These are phyloP conservation scores for Vararia minispora DNA, from an alignment of 768 basidiomycete genomes.

Conservation along the genomic window DNA sequence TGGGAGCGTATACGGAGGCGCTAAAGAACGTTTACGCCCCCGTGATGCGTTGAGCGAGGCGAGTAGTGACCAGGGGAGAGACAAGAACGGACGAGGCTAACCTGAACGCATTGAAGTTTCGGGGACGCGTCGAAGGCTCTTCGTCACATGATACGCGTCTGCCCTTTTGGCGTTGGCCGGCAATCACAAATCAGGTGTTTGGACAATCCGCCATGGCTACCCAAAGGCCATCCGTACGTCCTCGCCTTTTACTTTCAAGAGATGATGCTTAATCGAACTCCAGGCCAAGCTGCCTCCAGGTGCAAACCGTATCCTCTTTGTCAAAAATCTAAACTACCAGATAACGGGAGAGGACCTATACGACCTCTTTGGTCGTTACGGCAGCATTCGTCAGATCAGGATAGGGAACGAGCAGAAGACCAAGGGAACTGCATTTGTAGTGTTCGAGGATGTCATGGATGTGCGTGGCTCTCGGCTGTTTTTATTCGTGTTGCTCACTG, in stretches of 20 bases:
- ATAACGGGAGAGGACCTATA: slow-evolving; percentile 92
- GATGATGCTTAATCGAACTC: not conserved
- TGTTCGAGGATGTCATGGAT: slow-evolving; percentile 94
- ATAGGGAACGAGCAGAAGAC: slow-evolving; percentile 89
- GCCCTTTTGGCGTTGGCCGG: too few relatives aligned
- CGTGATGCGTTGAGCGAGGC: too few relatives aligned
- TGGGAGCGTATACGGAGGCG: too few relatives aligned
- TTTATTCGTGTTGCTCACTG: slow-evolving; percentile 7
- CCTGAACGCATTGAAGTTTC: too few relatives aligned
- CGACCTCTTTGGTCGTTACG: slow-evolving; percentile 96
- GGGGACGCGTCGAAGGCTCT: too few relatives aligned
- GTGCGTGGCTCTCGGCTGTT: slow-evolving; percentile 31
- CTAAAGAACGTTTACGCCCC: too few relatives aligned
- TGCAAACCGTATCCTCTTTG: slow-evolving; percentile 85
- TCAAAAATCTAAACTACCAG: slow-evolving; percentile 88
- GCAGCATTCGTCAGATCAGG: slow-evolving; percentile 90
- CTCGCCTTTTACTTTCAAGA: not conserved
- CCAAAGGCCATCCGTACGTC: slow-evolving; percentile 56
- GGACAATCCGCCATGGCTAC: slow-evolving; percentile 38
- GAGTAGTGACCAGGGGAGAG: too few relatives aligned
- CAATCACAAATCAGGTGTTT: too few relatives aligned
- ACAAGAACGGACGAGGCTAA: too few relatives aligned
- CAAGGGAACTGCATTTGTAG: slow-evolving; percentile 93
- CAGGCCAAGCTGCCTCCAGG: slow-evolving; percentile 86
- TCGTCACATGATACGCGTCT: too few relatives aligned